These are phyloP conservation scores for Diaporthe sp. DNA, from an alignment of 2,329 filamentous ascomycete genomes.

Conservation along the genomic window DNA sequence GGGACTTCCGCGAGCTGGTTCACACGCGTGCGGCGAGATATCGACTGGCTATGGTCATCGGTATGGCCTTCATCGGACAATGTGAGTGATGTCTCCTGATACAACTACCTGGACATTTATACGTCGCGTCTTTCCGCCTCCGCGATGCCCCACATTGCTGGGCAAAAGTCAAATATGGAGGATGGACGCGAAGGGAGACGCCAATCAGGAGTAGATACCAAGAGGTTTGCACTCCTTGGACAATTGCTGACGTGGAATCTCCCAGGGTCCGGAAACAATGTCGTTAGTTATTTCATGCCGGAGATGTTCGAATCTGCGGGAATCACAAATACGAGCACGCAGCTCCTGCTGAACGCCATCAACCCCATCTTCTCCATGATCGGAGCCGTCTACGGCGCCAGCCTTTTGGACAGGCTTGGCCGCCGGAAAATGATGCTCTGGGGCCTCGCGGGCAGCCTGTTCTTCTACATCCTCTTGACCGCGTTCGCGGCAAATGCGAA, in stretches of 20 bases:
- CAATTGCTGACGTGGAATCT: not conserved
- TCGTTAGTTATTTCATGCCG: conserved; percentile 63
- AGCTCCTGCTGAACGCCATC: conserved; percentile 66
- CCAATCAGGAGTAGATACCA: not conserved
- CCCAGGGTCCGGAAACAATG: conserved; percentile 52
- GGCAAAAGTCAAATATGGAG: not conserved
- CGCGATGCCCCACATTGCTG: too few species aligned
- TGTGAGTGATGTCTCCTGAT: conserved; percentile 44
- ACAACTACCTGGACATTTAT: not conserved
- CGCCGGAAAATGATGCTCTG: conserved; percentile 60
- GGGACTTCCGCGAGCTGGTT: conserved; percentile 61
- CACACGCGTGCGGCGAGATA: conserved; percentile 55
- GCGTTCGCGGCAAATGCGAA: conserved; percentile 58
- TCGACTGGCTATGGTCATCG: conserved; percentile 57
- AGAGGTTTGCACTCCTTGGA: not conserved
- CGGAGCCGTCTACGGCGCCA: conserved; percentile 64
- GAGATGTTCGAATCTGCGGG: conserved; percentile 67
- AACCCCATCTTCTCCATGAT: conserved; percentile 65
- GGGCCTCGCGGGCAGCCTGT: conserved; percentile 35
- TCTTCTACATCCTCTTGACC: conserved; percentile 56
- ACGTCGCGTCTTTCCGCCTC: not conserved
- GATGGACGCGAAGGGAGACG: too few species aligned
- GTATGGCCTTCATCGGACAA: conserved; percentile 60
- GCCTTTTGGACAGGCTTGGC: conserved; percentile 64
- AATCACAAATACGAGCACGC: conserved; percentile 54